Percentiles rank a stretch among this genome's conserved stretches.
These are phyloP conservation scores for Mrakiaceae sp. DNA, from an alignment of 1,284 basidiomycete genomes.

Conservation along the genomic window DNA sequence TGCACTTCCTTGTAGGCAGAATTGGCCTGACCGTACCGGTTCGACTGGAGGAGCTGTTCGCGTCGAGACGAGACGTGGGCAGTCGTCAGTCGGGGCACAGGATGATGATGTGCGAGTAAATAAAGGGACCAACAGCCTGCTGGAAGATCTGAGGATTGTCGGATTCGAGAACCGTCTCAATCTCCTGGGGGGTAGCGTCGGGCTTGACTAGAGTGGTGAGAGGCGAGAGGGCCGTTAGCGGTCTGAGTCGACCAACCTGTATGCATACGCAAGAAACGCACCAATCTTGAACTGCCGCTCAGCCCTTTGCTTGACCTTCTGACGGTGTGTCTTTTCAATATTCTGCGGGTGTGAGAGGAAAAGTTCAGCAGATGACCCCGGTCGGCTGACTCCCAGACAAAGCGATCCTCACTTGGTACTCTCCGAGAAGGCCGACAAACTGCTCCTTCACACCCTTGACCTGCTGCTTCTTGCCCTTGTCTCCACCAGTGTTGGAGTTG, in stretches of 20 bases:
- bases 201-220: conserved; percentile 55
- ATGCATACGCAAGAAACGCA: conserved; percentile 29
- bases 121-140: conserved; percentile 54
- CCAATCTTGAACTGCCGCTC: conserved; percentile 95
- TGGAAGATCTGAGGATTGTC: conserved; percentile 78
- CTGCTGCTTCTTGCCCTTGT: conserved; percentile 71
- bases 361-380: conserved; percentile 39
- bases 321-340: conserved; percentile 84
- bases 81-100: neutral
- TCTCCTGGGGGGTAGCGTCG: conserved; percentile 72
- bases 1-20: conserved; percentile 82
- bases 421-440: conserved; percentile 39
- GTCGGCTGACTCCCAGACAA: neutral
- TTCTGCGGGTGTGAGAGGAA: conserved; percentile 58
- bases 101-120: neutral
- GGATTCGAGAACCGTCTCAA: conserved; percentile 59
- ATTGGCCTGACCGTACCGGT: conserved; percentile 70
- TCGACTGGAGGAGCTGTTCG: conserved; percentile 63
- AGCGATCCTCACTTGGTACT: conserved; percentile 30
- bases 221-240: neutral
- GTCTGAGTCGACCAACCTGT: neutral
- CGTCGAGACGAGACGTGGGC: neutral
- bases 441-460: conserved; percentile 43
- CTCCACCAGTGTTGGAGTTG: conserved; percentile 63
- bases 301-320: conserved; percentile 86